Evolutionary conservation across 2,329 filamentous ascomycete species (phyloP).

Genomic region (Fusarium citri): DNA sequence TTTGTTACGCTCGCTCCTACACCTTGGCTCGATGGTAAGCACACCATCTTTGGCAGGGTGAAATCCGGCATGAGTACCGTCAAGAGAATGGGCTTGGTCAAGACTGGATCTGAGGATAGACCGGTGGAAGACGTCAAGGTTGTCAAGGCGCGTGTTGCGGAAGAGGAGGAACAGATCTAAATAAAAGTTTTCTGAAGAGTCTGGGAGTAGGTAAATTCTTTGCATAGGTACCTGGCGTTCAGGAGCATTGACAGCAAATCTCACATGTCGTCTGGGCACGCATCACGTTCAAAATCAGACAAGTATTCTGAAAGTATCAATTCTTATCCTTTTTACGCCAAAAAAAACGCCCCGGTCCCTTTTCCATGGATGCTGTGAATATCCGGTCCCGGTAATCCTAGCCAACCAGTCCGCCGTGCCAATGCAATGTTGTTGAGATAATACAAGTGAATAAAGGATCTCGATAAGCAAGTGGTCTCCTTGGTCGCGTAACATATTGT

Average conservation of each 20-base stretch:
- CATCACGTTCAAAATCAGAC: conserved; percentile 10
- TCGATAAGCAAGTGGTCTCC: conserved; percentile 23
- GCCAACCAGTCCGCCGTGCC: conserved; percentile 43
- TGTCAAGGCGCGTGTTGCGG: conserved; percentile 75
- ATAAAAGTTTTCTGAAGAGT: not conserved
- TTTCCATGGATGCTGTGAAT: conserved; percentile 47
- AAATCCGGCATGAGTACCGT: conserved; percentile 86
- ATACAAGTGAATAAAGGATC: conserved; percentile 39
- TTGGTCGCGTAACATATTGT: conserved; percentile 29
- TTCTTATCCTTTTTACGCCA: conserved; percentile 43
- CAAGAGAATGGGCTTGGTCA: conserved; percentile 87
- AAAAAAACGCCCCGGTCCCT: conserved; percentile 47
- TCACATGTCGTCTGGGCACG: conserved; percentile 7
- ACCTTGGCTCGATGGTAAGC: conserved; percentile 96
- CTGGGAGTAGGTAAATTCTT: conserved; percentile 3
- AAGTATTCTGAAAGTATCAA: conserved; percentile 35
- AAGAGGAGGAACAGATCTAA: conserved; percentile 60
- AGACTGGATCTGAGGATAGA: conserved; percentile 82
- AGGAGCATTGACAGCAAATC: conserved; percentile 21
- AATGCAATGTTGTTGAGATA: conserved; percentile 47
- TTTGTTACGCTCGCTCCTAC: conserved; percentile 95
- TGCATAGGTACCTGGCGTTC: conserved; percentile 36
- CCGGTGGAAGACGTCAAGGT: conserved; percentile 88
- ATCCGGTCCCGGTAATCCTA: conserved; percentile 44
- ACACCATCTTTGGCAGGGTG: conserved; percentile 95